Evolutionary conservation across 495 filamentous ascomycete species (phyloP).

Genomic region (Parachaetomium inaequale): DNA sequence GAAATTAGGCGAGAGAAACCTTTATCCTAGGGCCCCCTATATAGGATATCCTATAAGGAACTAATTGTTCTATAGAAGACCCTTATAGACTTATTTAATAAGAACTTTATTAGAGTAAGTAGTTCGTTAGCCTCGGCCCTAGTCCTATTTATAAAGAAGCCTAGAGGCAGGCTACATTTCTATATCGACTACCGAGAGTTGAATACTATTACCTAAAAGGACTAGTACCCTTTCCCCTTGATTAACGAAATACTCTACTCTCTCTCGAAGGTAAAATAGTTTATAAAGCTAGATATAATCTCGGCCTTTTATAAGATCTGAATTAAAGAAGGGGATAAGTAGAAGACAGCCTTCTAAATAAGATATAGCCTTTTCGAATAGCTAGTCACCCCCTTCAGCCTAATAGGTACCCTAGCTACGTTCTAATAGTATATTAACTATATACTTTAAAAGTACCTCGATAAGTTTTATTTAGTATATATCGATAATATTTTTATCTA

Average conservation of each 20-base stretch:
- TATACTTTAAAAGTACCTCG: slow-evolving; percentile 22
- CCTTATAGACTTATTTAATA: slow-evolving; percentile 8
- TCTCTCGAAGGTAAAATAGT: slow-evolving; percentile 33
- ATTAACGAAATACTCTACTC: slow-evolving; percentile 42
- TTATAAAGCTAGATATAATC: slow-evolving; percentile 43
- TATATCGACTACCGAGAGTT: slow-evolving; percentile 46
- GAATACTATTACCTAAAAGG: slow-evolving; percentile 43
- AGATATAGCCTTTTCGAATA: slow-evolving; percentile 34
- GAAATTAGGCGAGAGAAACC: not conserved
- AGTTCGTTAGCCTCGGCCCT: slow-evolving; percentile 21
- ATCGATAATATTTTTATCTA: slow-evolving; percentile 13
- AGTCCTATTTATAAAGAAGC: slow-evolving; percentile 40
- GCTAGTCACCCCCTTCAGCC: slow-evolving; percentile 33
- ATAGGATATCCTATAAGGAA: slow-evolving; percentile 29
- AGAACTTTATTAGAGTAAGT: slow-evolving; percentile 12
- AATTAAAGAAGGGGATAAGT: slow-evolving; percentile 28
- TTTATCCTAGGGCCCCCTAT: slow-evolving; percentile 3
- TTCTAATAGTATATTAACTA: slow-evolving; percentile 37
- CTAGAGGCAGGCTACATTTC: slow-evolving; percentile 33
- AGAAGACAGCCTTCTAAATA: slow-evolving; percentile 32
- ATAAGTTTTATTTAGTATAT: slow-evolving; percentile 22
- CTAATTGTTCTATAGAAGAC: slow-evolving; percentile 20
- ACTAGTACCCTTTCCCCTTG: slow-evolving; percentile 44
- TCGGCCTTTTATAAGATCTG: slow-evolving; percentile 22
- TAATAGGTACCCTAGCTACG: slow-evolving; percentile 24